Percentiles rank a stretch among this genome's conserved stretches.
These are phyloP conservation scores for Hymenoscyphus scutula DNA, from an alignment of 2,329 filamentous ascomycete species.

Conservation along the genomic window DNA sequence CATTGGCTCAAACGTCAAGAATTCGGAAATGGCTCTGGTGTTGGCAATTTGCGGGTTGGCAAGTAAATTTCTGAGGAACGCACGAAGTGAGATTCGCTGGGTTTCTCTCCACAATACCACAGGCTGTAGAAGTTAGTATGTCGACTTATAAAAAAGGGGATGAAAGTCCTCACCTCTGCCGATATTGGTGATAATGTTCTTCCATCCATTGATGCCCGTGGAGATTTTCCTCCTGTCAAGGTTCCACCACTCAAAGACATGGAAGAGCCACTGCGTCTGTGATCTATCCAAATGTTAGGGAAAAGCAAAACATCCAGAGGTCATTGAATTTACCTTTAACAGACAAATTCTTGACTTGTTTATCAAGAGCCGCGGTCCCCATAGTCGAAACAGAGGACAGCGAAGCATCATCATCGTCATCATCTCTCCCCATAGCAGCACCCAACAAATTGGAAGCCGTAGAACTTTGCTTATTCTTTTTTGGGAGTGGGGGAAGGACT, in stretches of 20 bases:
- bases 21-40: constrained; percentile 80
- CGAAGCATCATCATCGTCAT: constrained; percentile 76
- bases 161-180: constrained; percentile 19
- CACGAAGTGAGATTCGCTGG: constrained; percentile 86
- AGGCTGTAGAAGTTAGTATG: constrained; percentile 39
- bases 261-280: constrained; percentile 40
- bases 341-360: constrained; percentile 39
- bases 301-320: constrained; percentile 7
- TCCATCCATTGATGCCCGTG: constrained; percentile 47
- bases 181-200: constrained; percentile 9
- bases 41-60: constrained; percentile 80
- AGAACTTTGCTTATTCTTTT: constrained; percentile 84
- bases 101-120: constrained; percentile 77
- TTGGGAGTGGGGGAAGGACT: constrained; percentile 78
- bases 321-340: constrained; percentile 41
- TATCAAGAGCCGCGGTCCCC: constrained; percentile 21
- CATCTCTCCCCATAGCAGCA: constrained; percentile 50
- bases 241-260: constrained; percentile 38
- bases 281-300: constrained; percentile 30
- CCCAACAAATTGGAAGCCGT: constrained; percentile 58
- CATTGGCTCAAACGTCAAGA: constrained; percentile 72
- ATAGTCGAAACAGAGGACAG: constrained; percentile 53
- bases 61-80: constrained; percentile 83
- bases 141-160: neutral
- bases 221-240: constrained; percentile 38